Conservation (phyloP, 73 alveolate genomes). For the Tetrahymena malaccensis region DNA sequence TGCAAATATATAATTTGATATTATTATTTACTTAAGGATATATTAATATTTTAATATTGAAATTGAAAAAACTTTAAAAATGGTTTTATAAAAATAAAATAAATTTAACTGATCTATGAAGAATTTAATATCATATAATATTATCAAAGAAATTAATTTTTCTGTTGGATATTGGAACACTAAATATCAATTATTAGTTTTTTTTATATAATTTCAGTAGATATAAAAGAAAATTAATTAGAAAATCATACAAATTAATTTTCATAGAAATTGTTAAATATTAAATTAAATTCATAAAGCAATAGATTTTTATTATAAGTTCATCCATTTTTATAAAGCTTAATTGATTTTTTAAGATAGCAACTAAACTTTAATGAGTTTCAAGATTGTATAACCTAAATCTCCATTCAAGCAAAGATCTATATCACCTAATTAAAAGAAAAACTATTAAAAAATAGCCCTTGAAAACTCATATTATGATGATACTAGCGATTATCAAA, state of each 20-base stretch:
- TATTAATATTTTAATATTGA: too few species aligned
- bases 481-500: background rate
- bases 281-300: background rate
- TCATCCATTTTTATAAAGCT: background rate
- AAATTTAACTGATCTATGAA: too few species aligned
- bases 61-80: too few species aligned
- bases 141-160: background rate
- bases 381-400: background rate
- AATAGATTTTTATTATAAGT: too few species aligned
- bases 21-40: too few species aligned
- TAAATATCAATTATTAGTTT: too few species aligned
- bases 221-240: background rate
- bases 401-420: background rate
- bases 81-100: too few species aligned
- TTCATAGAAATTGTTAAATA: background rate
- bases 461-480: background rate
- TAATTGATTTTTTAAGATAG: too few species aligned
- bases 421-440: background rate
- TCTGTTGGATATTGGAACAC: background rate
- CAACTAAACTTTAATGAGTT: background rate
- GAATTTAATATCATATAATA: background rate
- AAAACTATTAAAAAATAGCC: background rate
- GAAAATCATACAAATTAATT: background rate
- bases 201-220: too few species aligned
- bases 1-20: too few species aligned